Evolutionary conservation across 495 filamentous ascomycete genomes (phyloP).

Genomic region (Neurospora hispaniola): DNA sequence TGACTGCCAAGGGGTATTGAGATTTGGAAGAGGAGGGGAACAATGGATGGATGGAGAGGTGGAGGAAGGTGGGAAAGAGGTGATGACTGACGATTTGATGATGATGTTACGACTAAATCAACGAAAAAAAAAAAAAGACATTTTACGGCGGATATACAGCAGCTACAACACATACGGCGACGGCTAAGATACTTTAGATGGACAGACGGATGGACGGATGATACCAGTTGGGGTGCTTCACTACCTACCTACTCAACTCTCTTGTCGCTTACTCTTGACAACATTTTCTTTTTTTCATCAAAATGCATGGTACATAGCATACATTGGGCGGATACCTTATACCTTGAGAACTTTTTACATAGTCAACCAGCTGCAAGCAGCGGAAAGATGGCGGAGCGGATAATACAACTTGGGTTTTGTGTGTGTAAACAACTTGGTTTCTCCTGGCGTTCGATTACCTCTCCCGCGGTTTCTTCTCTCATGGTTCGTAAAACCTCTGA

Average conservation of each 20-base stretch:
- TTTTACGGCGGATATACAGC: not conserved
- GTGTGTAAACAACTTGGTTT: not conserved
- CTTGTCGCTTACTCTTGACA: not conserved
- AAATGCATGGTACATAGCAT: not conserved
- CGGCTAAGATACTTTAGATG: not conserved
- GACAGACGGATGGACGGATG: not conserved
- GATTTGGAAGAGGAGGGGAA: too few species aligned
- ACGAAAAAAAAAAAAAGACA: not conserved
- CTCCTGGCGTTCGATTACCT: not conserved
- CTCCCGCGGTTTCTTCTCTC: not conserved
- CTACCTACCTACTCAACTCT: not conserved
- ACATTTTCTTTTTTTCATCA: not conserved
- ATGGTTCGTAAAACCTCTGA: not conserved
- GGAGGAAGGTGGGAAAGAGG: not conserved
- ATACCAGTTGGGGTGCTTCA: not conserved
- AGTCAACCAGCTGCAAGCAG: not conserved
- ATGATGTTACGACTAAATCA: not conserved
- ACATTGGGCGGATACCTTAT: not conserved
- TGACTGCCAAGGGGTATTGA: conserved; percentile 39
- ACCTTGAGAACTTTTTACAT: not conserved
- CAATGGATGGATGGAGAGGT: too few species aligned
- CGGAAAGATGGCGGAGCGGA: not conserved
- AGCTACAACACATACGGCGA: not conserved
- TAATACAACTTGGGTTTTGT: not conserved
- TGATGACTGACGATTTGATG: not conserved